phyloP scores from a whole-genome alignment of 2,329 filamentous ascomycete genomes.

The Dactylella cylindrospora region DNA sequence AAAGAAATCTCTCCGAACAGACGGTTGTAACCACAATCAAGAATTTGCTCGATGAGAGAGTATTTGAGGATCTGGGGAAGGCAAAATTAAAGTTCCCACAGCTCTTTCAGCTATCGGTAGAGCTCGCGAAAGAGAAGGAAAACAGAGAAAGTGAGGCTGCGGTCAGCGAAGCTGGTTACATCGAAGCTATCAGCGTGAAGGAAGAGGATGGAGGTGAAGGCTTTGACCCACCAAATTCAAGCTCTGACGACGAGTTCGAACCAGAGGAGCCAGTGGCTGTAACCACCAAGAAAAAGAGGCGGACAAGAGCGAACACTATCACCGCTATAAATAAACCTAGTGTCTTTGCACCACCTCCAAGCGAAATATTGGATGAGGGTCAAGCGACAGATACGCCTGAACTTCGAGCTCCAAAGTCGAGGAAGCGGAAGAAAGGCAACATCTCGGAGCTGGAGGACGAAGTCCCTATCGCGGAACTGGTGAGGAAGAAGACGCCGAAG shows the following conservation, averaged over 20 bases:
- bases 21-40: conserved; percentile 1
- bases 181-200: not conserved
- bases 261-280: no score
- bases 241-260: no score
- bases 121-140: not conserved
- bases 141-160: conserved; percentile 9
- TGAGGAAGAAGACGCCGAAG: conserved; percentile 2
- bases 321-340: not conserved
- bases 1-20: not conserved
- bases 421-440: no score
- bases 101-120: conserved; percentile 4
- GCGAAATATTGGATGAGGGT: not conserved
- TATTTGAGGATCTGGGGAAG: not conserved
- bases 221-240: conserved; percentile 6
- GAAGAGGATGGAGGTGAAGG: not conserved
- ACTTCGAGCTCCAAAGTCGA: no score
- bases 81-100: conserved; percentile 10
- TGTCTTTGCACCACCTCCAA: conserved; percentile 1
- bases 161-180: conserved; percentile 3
- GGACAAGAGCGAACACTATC: no score
- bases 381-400: no score
- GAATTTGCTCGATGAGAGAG: not conserved
- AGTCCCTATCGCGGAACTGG: not conserved
- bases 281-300: no score
- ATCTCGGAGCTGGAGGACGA: no score